Conservation (phyloP, 129 eudicot genomes). For the Escallonia rubra region DNA sequence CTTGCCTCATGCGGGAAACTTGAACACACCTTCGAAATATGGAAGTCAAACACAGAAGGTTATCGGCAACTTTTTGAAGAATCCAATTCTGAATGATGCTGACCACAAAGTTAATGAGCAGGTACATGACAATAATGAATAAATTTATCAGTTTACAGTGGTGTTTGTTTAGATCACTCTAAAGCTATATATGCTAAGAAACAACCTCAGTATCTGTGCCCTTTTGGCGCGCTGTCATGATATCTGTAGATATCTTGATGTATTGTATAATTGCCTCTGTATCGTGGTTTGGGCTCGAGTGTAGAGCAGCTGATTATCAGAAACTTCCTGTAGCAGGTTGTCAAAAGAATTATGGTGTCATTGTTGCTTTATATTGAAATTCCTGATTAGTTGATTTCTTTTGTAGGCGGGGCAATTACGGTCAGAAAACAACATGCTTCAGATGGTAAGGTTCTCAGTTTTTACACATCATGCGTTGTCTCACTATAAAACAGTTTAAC, state of each 20-base stretch:
- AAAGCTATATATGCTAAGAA: too few relatives aligned
- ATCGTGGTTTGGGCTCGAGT: too few relatives aligned
- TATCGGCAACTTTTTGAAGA: constrained; percentile 52
- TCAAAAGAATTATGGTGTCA: too few relatives aligned
- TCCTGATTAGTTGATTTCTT: constrained; percentile 15
- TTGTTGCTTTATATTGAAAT: neutral
- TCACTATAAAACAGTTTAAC: neutral
- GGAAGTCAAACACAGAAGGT: constrained; percentile 60
- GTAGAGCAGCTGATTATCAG: too few relatives aligned
- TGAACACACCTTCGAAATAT: constrained; percentile 20
- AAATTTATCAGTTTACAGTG: neutral
- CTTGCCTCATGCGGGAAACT: constrained; percentile 9
- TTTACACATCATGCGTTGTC: neutral
- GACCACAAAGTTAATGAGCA: constrained; percentile 24
- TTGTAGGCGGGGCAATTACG: constrained; percentile 49
- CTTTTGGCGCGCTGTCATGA: too few relatives aligned
- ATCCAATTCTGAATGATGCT: constrained; percentile 52
- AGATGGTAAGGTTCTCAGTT: constrained; percentile 46
- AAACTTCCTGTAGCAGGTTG: too few relatives aligned
- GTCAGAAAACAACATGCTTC: constrained; percentile 63
- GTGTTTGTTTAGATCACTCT: too few relatives aligned
- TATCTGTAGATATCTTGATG: too few relatives aligned
- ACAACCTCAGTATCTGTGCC: too few relatives aligned
- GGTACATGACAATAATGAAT: constrained; percentile 23
- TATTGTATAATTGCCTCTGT: too few relatives aligned